These are phyloP conservation scores for Coriolopsis trogii DNA, from an alignment of 1,284 basidiomycete species.

Conservation along the genomic window DNA sequence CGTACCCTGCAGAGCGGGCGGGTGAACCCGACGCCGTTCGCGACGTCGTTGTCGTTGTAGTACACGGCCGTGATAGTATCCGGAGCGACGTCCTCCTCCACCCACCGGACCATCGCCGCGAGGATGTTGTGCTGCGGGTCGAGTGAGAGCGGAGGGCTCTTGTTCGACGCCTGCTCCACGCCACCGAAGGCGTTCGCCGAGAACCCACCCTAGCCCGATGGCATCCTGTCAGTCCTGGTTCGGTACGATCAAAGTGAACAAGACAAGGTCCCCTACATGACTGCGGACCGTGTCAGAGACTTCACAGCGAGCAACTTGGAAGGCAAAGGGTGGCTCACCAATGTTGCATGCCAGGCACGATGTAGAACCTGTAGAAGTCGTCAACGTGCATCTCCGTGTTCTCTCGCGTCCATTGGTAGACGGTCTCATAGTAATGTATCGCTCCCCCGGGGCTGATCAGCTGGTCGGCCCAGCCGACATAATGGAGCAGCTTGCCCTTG, in stretches of 20 bases:
- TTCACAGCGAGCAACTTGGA: not conserved
- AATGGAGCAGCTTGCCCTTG: constrained; percentile 37
- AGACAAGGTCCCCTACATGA: constrained; percentile 7
- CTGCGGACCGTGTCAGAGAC: not conserved
- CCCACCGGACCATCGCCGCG: constrained; percentile 43
- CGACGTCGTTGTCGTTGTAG: constrained; percentile 26
- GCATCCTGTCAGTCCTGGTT: not conserved
- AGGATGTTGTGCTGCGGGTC: constrained; percentile 38
- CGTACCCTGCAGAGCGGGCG: constrained; percentile 31
- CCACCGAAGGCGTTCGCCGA: constrained; percentile 31
- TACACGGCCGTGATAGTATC: constrained; percentile 33
- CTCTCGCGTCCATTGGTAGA: constrained; percentile 30
- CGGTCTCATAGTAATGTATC: constrained; percentile 38
- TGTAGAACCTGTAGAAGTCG: constrained; percentile 43
- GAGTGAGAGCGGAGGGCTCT: constrained; percentile 28
- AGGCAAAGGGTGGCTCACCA: constrained; percentile 28
- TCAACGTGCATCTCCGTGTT: constrained; percentile 31
- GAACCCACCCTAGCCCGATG: constrained; percentile 26
- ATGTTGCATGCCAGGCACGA: constrained; percentile 46
- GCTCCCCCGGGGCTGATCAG: constrained; percentile 40
- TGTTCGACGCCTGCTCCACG: constrained; percentile 25
- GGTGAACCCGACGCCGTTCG: constrained; percentile 27
- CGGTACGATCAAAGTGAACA: not conserved
- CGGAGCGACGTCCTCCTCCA: constrained; percentile 40
- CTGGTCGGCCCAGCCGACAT: constrained; percentile 36